phyloP scores from a whole-genome alignment of 129 eudicot species.

The Dittrichia graveolens region DNA sequence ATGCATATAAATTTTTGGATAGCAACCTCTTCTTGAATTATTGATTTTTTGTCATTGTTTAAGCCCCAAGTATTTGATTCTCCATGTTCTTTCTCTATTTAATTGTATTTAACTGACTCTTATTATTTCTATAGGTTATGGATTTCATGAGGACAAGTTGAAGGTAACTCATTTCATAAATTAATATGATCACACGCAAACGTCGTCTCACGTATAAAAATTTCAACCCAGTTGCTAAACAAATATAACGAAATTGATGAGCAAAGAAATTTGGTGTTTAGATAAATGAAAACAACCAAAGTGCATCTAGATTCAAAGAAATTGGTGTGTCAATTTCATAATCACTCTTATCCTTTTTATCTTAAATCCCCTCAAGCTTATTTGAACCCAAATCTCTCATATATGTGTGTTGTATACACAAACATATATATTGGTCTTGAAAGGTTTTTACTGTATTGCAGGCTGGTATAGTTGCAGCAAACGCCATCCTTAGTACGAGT shows the following conservation, averaged over 20 bases:
- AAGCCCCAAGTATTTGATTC: no score
- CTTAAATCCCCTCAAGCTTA: background rate
- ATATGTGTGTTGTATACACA: background rate
- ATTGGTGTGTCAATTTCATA: no score
- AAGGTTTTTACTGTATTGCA: constrained; percentile 23
- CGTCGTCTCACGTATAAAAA: no score
- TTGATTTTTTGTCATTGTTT: background rate
- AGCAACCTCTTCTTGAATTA: background rate
- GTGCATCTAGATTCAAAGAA: no score
- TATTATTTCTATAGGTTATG: constrained; percentile 54
- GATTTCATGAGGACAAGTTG: constrained; percentile 82
- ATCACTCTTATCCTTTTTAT: no score
- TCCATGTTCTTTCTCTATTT: background rate
- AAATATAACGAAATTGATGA: no score
- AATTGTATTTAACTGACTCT: no score
- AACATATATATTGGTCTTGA: background rate
- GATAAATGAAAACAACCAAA: no score
- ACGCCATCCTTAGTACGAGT: constrained; percentile 47
- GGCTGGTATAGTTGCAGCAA: constrained; percentile 74
- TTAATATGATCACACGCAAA: background rate
- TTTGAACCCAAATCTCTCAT: background rate
- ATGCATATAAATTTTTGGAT: no score
- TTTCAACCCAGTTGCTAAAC: no score
- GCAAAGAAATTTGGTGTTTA: no score
- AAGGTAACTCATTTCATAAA: constrained; percentile 45